Evolutionary conservation across 163 green algal species (phyloP).

Genomic region (Coccomyxa subellipsoidea): DNA sequence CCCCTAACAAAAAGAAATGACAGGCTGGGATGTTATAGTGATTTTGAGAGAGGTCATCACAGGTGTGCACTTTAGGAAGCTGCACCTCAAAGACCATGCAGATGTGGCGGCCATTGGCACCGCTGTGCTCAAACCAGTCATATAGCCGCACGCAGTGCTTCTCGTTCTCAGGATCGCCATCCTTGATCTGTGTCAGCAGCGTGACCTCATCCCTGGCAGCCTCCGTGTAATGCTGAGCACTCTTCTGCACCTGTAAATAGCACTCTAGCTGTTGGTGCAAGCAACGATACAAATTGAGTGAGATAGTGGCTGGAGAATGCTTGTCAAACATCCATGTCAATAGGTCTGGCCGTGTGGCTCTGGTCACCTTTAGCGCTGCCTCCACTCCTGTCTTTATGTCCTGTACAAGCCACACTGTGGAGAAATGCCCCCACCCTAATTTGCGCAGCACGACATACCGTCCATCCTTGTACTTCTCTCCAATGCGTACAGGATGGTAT

Average conservation of each 20-base stretch:
- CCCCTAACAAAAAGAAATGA: background rate
- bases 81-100: conserved; percentile 94
- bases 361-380: conserved; percentile 57
- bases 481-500: conserved; percentile 90
- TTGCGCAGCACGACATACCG: conserved; percentile 93
- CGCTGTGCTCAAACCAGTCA: conserved; percentile 91
- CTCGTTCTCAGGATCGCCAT: conserved; percentile 46
- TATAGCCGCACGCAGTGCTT: conserved; percentile 79
- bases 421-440: conserved; percentile 99
- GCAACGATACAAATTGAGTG: no score
- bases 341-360: background rate
- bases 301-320: no score
- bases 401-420: conserved; percentile 92
- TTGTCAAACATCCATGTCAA: background rate
- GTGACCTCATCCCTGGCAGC: conserved; percentile 94
- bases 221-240: conserved; percentile 93
- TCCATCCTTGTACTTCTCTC: conserved; percentile 86
- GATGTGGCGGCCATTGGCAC: conserved; percentile 84
- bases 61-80: no score
- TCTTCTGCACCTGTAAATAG: conserved; percentile 80
- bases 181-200: conserved; percentile 77
- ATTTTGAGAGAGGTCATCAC: background rate
- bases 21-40: background rate
- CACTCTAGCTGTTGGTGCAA: background rate
- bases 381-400: conserved; percentile 57